Percentiles rank a stretch among this genome's conserved stretches.
Evolutionary conservation across 805 yeast genomes (phyloP).

Genomic region (Candida peoriensis): DNA sequence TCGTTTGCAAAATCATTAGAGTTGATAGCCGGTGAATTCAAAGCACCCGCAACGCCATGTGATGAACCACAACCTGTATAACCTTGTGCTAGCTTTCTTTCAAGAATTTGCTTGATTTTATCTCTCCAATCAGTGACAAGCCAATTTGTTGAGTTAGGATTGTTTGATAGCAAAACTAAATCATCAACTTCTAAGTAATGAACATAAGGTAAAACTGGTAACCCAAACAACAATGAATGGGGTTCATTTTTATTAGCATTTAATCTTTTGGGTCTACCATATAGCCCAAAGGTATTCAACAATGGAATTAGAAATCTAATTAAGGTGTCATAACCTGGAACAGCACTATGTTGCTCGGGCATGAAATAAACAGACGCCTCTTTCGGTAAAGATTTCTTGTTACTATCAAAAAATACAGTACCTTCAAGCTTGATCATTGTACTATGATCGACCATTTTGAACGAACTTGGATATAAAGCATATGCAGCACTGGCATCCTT

Average conservation of each 20-base stretch:
- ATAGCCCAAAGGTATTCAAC: conserved; percentile 69
- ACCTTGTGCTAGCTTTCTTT: conserved; percentile 49
- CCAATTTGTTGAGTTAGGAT: conserved; percentile 42
- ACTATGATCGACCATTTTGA: conserved; percentile 73
- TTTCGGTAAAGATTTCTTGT: conserved; percentile 41
- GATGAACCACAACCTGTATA: conserved; percentile 75
- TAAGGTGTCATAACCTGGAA: conserved; percentile 78
- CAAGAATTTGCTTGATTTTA: conserved; percentile 50
- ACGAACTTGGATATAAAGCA: conserved; percentile 90
- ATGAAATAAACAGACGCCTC: conserved; percentile 67
- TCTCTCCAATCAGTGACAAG: conserved; percentile 52
- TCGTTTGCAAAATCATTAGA: conserved; percentile 29
- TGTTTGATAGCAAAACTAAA: conserved; percentile 36
- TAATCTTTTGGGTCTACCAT: conserved; percentile 74
- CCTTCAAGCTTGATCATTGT: conserved; percentile 91
- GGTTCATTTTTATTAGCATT: conserved; percentile 65
- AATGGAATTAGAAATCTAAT: conserved; percentile 73
- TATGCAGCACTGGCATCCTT: conserved; percentile 64
- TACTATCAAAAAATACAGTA: conserved; percentile 54
- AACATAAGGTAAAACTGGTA: conserved; percentile 76
- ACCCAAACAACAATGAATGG: conserved; percentile 65
- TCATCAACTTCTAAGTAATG: conserved; percentile 69
- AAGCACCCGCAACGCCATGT: conserved; percentile 57
- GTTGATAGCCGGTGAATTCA: conserved; percentile 42
- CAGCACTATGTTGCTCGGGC: conserved; percentile 83